These are phyloP conservation scores for Claviceps maximensis DNA, from an alignment of 2,329 filamentous ascomycete species.

Conservation along the genomic window DNA sequence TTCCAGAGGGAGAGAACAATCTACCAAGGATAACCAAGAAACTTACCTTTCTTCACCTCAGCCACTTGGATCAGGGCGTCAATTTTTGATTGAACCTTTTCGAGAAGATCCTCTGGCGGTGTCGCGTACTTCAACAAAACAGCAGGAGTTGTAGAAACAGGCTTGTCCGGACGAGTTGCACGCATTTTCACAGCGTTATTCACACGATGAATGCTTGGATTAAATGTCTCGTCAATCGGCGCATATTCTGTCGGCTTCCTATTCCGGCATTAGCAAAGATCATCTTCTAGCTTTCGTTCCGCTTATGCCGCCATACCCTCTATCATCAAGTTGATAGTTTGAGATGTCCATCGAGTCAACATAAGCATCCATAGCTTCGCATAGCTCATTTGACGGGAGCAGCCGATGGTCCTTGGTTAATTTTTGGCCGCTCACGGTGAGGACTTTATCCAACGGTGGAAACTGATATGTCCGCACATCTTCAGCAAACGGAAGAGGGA, in stretches of 20 bases:
- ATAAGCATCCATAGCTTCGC: constrained; percentile 75
- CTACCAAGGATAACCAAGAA: neutral
- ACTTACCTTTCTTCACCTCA: constrained; percentile 67
- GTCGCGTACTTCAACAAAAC: constrained; percentile 60
- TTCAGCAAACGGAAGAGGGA: constrained; percentile 85
- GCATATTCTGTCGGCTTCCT: constrained; percentile 53
- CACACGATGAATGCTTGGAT: constrained; percentile 75
- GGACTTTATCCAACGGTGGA: constrained; percentile 72
- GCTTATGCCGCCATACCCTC: constrained; percentile 40
- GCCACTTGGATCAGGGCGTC: constrained; percentile 53
- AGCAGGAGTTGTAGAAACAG: constrained; percentile 47
- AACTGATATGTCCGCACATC: constrained; percentile 86
- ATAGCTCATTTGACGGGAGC: constrained; percentile 61
- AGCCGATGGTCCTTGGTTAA: constrained; percentile 75
- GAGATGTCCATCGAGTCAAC: constrained; percentile 89
- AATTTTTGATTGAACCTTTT: constrained; percentile 43
- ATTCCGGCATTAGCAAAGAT: neutral
- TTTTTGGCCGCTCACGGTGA: constrained; percentile 73
- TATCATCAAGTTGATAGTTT: constrained; percentile 55
- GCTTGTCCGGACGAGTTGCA: constrained; percentile 57
- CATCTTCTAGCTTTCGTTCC: no score
- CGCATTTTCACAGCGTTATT: constrained; percentile 75
- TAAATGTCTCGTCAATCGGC: constrained; percentile 68
- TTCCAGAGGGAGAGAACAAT: neutral
- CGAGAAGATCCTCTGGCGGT: constrained; percentile 54